Base-by-base conservation (phyloP, 257 asterid genomes). In the Primulina tabacum region DNA sequence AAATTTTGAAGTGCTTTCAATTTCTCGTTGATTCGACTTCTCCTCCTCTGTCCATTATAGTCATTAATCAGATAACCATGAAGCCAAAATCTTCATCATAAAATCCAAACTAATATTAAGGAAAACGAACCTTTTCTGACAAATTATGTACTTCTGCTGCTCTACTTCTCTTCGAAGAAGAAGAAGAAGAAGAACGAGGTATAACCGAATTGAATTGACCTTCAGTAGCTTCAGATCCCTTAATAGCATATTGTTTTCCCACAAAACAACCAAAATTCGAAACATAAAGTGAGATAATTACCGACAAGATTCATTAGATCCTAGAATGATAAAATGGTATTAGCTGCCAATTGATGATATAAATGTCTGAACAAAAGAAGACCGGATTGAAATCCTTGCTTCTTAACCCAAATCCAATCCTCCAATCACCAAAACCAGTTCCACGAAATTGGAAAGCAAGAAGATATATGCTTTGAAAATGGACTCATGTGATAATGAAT, bases 11-110 rank as follows among this genome's bases (percentile, higher is more conserved):
- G 87, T 18, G 98, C 97, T 82, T 87, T 94, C 78, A 91, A 82
- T 70, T 94, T 94, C 86, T 94, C 98, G 30, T 94, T 94, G 78
- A 94, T 94, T 76, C 89, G 85, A 79, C 97, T 89, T 81, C 99
- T 83, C 83, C 99, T 86, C 89, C 96, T 89, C 99, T 94, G 92
- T 70, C 35, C 74, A 73, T 64, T 66, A 74, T 30, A 78, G 58
- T 52, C 6, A 55, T 60, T 60, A 38, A 67, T 72, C 69, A 65
- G 73, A 74, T 77, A 61, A 66, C 20, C 53, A 7, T 53, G 64
- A 58, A 71, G 14, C n/a, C 4, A 57, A 30, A 53, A 69, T 58
- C 21, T 47, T 57, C 47, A 21, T 35, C 52, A 73, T 14, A 66
- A 71, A 70, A 57, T 34, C 7, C 32, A 38, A 72, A 62, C 29